A percentile compares a stretch with the other conserved stretches of the same genome.
Evolutionary conservation across 805 yeast species (phyloP).

Genomic region (Lachancea sp.): DNA sequence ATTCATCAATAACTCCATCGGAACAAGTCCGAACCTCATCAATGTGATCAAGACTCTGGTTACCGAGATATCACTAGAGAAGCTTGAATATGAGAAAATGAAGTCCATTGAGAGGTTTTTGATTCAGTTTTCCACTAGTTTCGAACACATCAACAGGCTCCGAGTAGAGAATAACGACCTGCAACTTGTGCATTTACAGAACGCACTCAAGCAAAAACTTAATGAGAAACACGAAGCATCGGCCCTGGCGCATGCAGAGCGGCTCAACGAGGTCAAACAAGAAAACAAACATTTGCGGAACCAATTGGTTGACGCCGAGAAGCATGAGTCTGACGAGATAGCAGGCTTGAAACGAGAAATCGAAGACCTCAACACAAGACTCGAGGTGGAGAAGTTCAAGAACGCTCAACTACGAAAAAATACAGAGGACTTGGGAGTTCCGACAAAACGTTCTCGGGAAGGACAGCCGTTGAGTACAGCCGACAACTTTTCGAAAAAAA

Average conservation of each 20-base stretch:
- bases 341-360: conserved; percentile 22
- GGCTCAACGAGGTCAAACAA: conserved; percentile 14
- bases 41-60: conserved; percentile 50
- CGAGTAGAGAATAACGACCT: conserved; percentile 30
- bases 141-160: conserved; percentile 27
- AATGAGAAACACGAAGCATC: conserved; percentile 23
- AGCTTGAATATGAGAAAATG: conserved; percentile 51
- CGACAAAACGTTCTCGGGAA: conserved; percentile 1
- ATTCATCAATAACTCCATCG: conserved; percentile 52
- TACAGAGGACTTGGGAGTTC: conserved; percentile 1
- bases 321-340: conserved; percentile 15
- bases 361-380: conserved; percentile 29
- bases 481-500: not conserved
- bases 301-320: conserved; percentile 10
- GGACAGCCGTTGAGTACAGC: not conserved
- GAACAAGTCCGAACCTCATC: conserved; percentile 49
- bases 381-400: conserved; percentile 32
- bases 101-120: conserved; percentile 50
- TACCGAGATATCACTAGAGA: conserved; percentile 49
- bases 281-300: conserved; percentile 14
- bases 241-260: conserved; percentile 17
- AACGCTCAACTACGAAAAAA: conserved; percentile 19
- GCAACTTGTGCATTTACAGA: conserved; percentile 25
- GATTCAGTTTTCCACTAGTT: conserved; percentile 38
- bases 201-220: conserved; percentile 24